phyloP scores from a whole-genome alignment of 2,329 filamentous ascomycete species.

The Pseudopithomyces chartarum region DNA sequence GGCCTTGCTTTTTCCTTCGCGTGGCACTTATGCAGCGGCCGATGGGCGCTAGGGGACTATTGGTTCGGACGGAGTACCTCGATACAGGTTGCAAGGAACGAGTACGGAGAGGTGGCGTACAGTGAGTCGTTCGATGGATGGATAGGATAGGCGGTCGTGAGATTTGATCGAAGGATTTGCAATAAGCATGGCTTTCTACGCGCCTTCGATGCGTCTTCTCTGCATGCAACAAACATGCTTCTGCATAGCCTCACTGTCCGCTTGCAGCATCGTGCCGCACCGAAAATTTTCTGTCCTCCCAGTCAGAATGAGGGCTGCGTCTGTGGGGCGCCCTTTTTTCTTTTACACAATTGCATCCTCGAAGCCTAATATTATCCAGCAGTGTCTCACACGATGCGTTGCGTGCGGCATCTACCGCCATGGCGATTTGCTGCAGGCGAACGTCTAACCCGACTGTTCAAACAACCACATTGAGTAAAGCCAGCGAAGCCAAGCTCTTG shows the following conservation, averaged over 20 bases:
- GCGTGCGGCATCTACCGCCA: not conserved
- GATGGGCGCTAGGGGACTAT: not conserved
- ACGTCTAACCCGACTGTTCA: not conserved
- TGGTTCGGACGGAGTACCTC: not conserved
- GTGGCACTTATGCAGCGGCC: not conserved
- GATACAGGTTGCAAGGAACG: not conserved
- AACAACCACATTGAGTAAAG: not conserved
- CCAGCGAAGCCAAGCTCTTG: not conserved
- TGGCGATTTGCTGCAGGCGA: not conserved
- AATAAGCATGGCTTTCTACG: slow-evolving; percentile 1
- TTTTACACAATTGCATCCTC: not conserved
- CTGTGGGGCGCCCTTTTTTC: not conserved
- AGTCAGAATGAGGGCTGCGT: not conserved
- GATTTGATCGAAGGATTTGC: not conserved
- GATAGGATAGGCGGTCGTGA: not conserved
- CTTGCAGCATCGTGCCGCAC: not conserved
- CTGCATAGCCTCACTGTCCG: not conserved
- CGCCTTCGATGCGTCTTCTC: slow-evolving; percentile 4
- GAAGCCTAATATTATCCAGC: not conserved
- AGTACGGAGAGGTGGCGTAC: not conserved
- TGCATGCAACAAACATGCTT: not conserved
- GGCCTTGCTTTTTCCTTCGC: not conserved
- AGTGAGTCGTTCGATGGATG: not conserved
- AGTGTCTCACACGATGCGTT: not conserved
- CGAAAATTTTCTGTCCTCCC: not conserved